A percentile compares a stretch with the other conserved stretches of the same genome.
phyloP scores from a whole-genome alignment of 345 rosid species.

The Eucalyptus pauciflora region DNA sequence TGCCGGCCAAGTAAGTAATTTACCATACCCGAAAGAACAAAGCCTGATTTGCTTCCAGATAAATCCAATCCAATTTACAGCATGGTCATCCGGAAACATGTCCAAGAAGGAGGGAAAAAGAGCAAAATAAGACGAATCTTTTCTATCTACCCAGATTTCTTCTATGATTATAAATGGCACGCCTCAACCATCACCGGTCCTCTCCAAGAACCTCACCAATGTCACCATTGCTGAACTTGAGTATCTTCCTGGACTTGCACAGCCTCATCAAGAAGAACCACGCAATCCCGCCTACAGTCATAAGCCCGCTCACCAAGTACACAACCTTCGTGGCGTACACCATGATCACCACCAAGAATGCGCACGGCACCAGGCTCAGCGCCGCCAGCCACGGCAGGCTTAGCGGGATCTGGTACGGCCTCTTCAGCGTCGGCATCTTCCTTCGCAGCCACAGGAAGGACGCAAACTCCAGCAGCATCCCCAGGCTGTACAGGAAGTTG shows the following conservation, averaged over 20 bases:
- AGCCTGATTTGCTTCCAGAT: neutral
- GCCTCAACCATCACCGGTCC: neutral
- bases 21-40: neutral
- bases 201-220: neutral
- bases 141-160: neutral
- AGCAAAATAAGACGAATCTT: neutral
- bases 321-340: slow-evolving; percentile 48
- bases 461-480: slow-evolving; percentile 67
- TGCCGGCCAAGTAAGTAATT: too few species aligned
- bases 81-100: neutral
- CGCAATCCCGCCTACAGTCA: slow-evolving; percentile 52
- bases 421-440: slow-evolving; percentile 33
- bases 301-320: slow-evolving; percentile 41
- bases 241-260: neutral
- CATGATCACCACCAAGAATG: slow-evolving; percentile 38
- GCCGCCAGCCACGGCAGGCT: slow-evolving; percentile 27
- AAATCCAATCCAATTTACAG: neutral
- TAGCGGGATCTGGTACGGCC: slow-evolving; percentile 59
- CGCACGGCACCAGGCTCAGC: slow-evolving; percentile 58
- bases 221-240: neutral
- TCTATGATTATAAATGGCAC: neutral
- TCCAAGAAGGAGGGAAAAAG: neutral
- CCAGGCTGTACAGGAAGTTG: slow-evolving; percentile 64
- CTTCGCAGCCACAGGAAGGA: slow-evolving; percentile 56
- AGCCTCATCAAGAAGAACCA: neutral